A percentile compares a stretch with the other conserved stretches of the same genome.
These are phyloP conservation scores for Blastocystis sp. DNA, from an alignment of 352 stramenopile genomes.

Conservation along the genomic window DNA sequence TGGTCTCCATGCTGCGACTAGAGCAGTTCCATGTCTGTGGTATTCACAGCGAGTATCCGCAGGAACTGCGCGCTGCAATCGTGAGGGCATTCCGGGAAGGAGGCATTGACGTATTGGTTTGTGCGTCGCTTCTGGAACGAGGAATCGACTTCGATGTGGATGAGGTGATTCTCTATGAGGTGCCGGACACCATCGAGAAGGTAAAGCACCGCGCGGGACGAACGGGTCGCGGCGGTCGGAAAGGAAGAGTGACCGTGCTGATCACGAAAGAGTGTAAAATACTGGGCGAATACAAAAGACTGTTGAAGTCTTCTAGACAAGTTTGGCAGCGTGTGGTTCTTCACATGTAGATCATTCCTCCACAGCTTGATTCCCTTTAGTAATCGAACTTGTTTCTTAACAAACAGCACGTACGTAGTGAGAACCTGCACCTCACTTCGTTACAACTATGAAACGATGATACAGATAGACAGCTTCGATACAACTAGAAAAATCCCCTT, in stretches of 20 bases:
- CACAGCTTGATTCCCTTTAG: neutral
- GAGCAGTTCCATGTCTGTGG: constrained; percentile 47
- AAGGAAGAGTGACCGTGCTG: constrained; percentile 5
- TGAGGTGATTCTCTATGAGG: constrained; percentile 32
- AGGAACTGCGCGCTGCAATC: neutral
- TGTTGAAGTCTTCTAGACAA: neutral
- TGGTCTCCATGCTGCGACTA: neutral
- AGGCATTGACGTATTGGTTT: constrained; percentile 5
- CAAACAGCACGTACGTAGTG: neutral
- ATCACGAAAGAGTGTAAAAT: constrained; percentile 33
- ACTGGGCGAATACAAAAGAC: neutral
- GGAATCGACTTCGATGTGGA: constrained; percentile 42
- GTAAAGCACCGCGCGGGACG: constrained; percentile 12
- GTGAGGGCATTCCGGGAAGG: constrained; percentile 17
- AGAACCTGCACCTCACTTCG: neutral
- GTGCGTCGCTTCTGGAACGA: constrained; percentile 15
- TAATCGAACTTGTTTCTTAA: neutral
- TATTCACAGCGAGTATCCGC: constrained; percentile 42
- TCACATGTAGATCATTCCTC: neutral
- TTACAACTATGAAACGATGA: neutral
- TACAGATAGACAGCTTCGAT: too few species aligned
- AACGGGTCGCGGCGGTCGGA: neutral
- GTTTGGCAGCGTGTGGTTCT: neutral
- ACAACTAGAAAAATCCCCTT: too few species aligned
- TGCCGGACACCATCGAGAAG: constrained; percentile 48